These are phyloP conservation scores for Silene conica DNA, from an alignment of 148 eudicot species.

Conservation along the genomic window DNA sequence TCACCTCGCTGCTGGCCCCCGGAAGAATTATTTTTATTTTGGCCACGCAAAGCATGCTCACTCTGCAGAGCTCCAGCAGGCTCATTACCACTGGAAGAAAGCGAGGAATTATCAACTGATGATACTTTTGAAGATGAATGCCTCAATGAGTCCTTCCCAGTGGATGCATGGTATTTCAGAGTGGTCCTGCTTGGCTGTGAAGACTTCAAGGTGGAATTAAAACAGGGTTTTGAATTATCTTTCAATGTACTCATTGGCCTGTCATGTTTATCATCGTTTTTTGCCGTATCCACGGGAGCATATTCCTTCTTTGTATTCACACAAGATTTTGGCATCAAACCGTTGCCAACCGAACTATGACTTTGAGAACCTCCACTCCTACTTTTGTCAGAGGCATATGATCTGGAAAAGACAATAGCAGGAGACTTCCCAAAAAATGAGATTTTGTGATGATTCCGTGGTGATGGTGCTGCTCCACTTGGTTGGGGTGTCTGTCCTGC, in stretches of 20 bases:
- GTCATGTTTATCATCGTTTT: slow-evolving; percentile 42
- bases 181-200: slow-evolving; percentile 44
- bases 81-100: slow-evolving; percentile 37
- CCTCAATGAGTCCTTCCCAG: slow-evolving; percentile 42
- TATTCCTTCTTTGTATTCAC: slow-evolving; percentile 41
- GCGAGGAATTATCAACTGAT: slow-evolving; percentile 30
- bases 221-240: slow-evolving; percentile 48
- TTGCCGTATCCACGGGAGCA: slow-evolving; percentile 23
- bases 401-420: slow-evolving; percentile 33
- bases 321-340: slow-evolving; percentile 34
- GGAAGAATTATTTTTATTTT: slow-evolving; percentile 42
- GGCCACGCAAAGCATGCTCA: slow-evolving; percentile 39
- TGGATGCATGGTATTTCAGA: slow-evolving; percentile 43
- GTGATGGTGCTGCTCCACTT: slow-evolving; percentile 32
- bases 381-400: slow-evolving; percentile 40
- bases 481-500: slow-evolving; percentile 36
- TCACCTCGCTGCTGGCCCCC: slow-evolving; percentile 47
- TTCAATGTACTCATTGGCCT: slow-evolving; percentile 39
- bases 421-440: slow-evolving; percentile 42
- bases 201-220: slow-evolving; percentile 37
- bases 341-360: slow-evolving; percentile 32
- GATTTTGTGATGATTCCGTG: slow-evolving; percentile 41
- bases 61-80: slow-evolving; percentile 37
- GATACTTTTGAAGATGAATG: slow-evolving; percentile 50
- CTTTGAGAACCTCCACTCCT: slow-evolving; percentile 34